Evolutionary conservation across 2,329 filamentous ascomycete genomes (phyloP).

Genomic region (Claviceps sorghi): DNA sequence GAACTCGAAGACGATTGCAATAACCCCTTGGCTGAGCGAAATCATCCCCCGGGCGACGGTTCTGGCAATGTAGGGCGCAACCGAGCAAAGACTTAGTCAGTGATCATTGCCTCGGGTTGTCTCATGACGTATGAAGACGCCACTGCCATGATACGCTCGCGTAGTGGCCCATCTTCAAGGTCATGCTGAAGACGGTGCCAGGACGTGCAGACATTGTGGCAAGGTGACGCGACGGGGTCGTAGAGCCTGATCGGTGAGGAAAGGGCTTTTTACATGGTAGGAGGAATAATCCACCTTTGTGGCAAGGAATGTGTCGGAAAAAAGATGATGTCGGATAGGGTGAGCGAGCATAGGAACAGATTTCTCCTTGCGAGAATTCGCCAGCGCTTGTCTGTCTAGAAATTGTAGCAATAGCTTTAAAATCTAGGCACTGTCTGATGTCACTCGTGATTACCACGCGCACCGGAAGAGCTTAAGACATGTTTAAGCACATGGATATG

Average conservation of each 20-base stretch:
- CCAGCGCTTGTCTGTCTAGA: background rate
- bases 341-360: background rate
- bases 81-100: conserved; percentile 5
- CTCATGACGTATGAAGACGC: background rate
- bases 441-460: background rate
- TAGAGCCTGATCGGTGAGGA: conserved; percentile 2
- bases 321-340: background rate
- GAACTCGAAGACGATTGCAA: conserved; percentile 16
- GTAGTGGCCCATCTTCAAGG: background rate
- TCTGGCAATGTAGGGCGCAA: conserved; percentile 8
- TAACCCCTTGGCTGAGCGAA: conserved; percentile 9
- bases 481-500: no score
- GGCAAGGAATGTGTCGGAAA: background rate
- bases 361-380: background rate
- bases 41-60: conserved; percentile 5
- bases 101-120: background rate
- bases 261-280: background rate
- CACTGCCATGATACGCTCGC: background rate
- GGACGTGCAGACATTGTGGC: background rate
- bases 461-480: no score
- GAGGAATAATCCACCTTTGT: background rate
- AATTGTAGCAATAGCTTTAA: background rate
- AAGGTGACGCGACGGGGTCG: no score
- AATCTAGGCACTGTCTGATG: background rate
- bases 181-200: background rate